Base-by-base conservation (phyloP, 1,284 basidiomycete species). In the Coniferiporia weirii region DNA sequence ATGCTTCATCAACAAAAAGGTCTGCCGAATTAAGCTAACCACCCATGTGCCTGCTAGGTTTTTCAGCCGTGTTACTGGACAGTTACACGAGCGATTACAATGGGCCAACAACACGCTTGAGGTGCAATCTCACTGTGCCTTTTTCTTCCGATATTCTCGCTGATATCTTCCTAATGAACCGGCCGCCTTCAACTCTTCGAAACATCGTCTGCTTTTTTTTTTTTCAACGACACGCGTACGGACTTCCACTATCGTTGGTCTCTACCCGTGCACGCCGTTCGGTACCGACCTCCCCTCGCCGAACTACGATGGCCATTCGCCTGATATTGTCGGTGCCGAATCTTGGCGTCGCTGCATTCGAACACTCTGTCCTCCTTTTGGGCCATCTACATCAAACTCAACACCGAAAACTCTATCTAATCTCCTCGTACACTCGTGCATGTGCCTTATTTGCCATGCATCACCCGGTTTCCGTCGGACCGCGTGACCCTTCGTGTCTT, bases 71-170 rank as follows among this genome's bases (percentile, higher is more conserved):
- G 81, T 89, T 43, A 82, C 86, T 17, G 78, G 83, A 60, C 81
- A 91, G 65, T 86, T 92, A 80, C 77, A 78, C 55, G 82, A 87
- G 64, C 76, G 87, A 35, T 71, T 93, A 55, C 76, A 79, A 50
- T 89, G 88, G 82, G 91, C 90, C 72, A 89, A 87, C 67, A 75
- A 79, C 34, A 91, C 87, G 7, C 86, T 92, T 56, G 90, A 93
- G 75, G 90, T 87, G 64, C 63, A 74, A 64, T 34, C 45, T 44
- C 10, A 59, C 46, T 36, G 9, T 45, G 46, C 43, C 43, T 43
- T 53, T 55, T 43, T 17, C 17, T 15, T 32, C 8, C 5, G 20
- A 40, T 20, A 40, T 27, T 27, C 27, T 40, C 22, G 43, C 54
- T 40, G 12, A 40, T 40, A 40, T 40, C 38, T 40, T 40, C 15